Evolutionary conservation across 208 protist species (phyloP), one percentile per base, ranked within the genome.

Genomic region (Acanthamoeba triangularis): DNA sequence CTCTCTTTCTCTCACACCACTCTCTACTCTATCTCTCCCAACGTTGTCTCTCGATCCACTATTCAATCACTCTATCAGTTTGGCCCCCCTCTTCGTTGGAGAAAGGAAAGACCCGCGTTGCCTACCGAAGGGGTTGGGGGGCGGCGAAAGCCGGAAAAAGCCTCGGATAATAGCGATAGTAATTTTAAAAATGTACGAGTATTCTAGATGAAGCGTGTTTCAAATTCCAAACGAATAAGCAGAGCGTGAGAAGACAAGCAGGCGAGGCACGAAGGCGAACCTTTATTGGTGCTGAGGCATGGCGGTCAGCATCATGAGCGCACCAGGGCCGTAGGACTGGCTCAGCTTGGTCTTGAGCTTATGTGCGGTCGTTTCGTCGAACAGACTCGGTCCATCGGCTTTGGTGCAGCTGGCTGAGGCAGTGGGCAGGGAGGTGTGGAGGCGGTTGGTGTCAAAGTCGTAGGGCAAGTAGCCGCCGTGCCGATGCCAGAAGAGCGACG

Each of bases 381-480:
- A 82, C 7, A 82, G 74, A 30, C 41, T 11, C 3, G 74, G 74
- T 0, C 74, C 74, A n/a, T 82, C 33, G 74, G 41, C 33, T 72
- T 23, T 1, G 63, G 3, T 13, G 23, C 14, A 14, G 11, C 37
- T 82, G 23, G 16, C 37, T 13, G 35, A 25, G 37, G 13, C 28
- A 23, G 30, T n/a, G 65, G 37, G 74, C 33, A 82, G 18, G 1
- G 23, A 25, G 20, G 74, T 82, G 37, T 54, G 74, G 37, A 82
- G 74, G 5, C 74, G 74, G 37, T 82, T 82, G 37, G 13, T 20
- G 49, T 82, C 74, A 52, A 82, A 82, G 74, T 82, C 74, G 25
- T 82, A 82, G 74, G 74, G 74, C 10, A 82, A 11, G 74, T 49
- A 82, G 74, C 74, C 74, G 33, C 74, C 74, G 8, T 54, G 37